Percentiles rank a stretch among this genome's conserved stretches.
phyloP scores from a whole-genome alignment of 495 filamentous ascomycete species.

The Lasiosphaeria miniovina region DNA sequence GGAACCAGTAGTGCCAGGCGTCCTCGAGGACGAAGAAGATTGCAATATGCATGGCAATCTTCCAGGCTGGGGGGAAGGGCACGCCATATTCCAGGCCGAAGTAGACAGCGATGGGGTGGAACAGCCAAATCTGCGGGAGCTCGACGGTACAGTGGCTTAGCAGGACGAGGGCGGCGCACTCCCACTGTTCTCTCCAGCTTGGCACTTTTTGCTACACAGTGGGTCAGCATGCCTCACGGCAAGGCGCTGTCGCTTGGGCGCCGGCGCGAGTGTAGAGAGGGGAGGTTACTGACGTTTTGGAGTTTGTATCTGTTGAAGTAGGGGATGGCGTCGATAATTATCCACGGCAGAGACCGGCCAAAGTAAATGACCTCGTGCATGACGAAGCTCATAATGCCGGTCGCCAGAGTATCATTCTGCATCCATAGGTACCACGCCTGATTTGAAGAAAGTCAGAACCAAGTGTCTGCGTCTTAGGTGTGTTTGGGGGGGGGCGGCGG shows the following conservation, averaged over 20 bases:
- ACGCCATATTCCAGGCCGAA: constrained; percentile 85
- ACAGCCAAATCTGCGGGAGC: constrained; percentile 97
- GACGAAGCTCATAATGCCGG: constrained; percentile 91
- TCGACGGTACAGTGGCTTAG: constrained; percentile 95
- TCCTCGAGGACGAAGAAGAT: constrained; percentile 97
- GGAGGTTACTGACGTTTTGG: constrained; percentile 63
- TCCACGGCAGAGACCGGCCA: constrained; percentile 87
- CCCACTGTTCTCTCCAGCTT: constrained; percentile 85
- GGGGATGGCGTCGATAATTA: constrained; percentile 84
- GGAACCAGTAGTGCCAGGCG: constrained; percentile 97
- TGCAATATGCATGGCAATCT: constrained; percentile 86
- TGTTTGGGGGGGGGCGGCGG: not conserved
- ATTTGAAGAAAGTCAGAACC: not conserved
- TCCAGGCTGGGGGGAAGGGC: constrained; percentile 80
- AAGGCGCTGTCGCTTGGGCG: not conserved
- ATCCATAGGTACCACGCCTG: constrained; percentile 90
- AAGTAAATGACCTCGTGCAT: constrained; percentile 97
- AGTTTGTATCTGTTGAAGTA: constrained; percentile 92
- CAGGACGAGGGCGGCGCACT: constrained; percentile 87
- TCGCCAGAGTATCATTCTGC: constrained; percentile 94
- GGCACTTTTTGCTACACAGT: constrained; percentile 74
- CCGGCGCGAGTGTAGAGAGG: not conserved
- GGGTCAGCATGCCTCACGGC: not conserved
- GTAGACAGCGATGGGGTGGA: constrained; percentile 95
- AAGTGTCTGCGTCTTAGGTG: not conserved